Evolutionary conservation across 1,284 basidiomycete genomes (phyloP).

Genomic region (Abortiporus biennis): DNA sequence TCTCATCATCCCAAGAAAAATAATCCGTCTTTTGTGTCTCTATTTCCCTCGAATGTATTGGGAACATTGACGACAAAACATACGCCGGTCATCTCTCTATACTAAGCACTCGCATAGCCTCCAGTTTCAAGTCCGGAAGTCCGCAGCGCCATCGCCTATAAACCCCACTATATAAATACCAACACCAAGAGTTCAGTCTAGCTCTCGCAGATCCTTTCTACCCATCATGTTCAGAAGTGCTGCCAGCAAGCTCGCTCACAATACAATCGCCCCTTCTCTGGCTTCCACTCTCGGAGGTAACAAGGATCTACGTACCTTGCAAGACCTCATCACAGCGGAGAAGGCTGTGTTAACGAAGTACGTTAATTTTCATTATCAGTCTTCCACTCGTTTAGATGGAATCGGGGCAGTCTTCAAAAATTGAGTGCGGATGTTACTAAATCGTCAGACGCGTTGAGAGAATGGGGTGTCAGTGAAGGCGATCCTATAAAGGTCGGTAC

Average conservation of each 20-base stretch:
- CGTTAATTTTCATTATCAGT: conserved; percentile 22
- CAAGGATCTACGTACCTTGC: conserved; percentile 75
- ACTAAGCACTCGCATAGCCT: too few relatives aligned
- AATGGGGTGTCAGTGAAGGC: conserved; percentile 83
- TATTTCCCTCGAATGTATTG: too few relatives aligned
- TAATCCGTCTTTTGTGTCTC: too few relatives aligned
- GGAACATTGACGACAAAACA: too few relatives aligned
- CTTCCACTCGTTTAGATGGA: too few relatives aligned
- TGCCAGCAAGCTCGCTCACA: conserved; percentile 78
- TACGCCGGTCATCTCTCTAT: too few relatives aligned
- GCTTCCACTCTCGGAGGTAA: conserved; percentile 48
- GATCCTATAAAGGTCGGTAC: conserved; percentile 74
- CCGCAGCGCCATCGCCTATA: too few relatives aligned
- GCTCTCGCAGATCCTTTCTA: too few relatives aligned
- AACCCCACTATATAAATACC: too few relatives aligned
- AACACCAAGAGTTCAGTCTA: too few relatives aligned
- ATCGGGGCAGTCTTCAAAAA: conserved; percentile 63
- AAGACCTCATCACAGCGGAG: conserved; percentile 87
- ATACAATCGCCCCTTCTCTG: conserved; percentile 71
- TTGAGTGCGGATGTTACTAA: conserved; percentile 63
- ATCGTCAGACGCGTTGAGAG: conserved; percentile 69
- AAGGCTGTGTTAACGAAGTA: conserved; percentile 77
- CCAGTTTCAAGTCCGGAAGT: too few relatives aligned
- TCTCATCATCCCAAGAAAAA: too few relatives aligned
- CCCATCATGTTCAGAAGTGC: conserved; percentile 79